Base-by-base conservation (phyloP, 2,329 filamentous ascomycete genomes). In the Verticillium klebahnii region DNA sequence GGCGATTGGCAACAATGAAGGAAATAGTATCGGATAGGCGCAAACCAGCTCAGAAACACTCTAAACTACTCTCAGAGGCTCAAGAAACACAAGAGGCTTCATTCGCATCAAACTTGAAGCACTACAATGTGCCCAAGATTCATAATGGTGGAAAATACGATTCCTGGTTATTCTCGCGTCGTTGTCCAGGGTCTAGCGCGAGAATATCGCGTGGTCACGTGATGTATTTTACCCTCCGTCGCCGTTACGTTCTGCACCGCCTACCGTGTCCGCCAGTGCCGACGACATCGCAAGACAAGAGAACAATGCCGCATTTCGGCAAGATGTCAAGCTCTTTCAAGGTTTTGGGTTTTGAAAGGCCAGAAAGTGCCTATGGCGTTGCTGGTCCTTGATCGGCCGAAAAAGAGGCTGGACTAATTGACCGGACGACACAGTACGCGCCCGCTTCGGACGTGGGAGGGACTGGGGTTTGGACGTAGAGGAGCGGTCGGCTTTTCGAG, bases 201-300 rank as follows among this genome's bases (percentile, higher is more conserved):
- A 62, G 31, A 14, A 7, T 23, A 14, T 19, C 62, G 25, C 62
- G 57, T 36, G 37, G 37, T 60, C 62, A 63, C 60, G 60, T 62
- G 62, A 29, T 31, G 5, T 1, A 2, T 1, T 45, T 45, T 37
- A 39, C 57, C 25, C 54, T 25, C 32, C 29, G 37, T 32, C 23
- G 56, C 25, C 39, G 37, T 29, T 54, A 60, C 8, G 9, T 39
- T 34, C 19, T 57, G 58, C 61, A 36, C 56, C 45, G n/a, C 14
- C 25, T 15, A 25, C 52, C 25, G 23, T 55, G 31, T n/a, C 29
- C 39, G 39, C 36, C 31, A 37, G 31, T 31, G 19, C 40, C 52
- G 29, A 37, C 36, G 57, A 45, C 19, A 15, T 23, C 29, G 17
- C 19, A 45, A 39, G 19, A 23, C 23, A 45, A 29, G 14, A 40